Evolutionary conservation across 495 filamentous ascomycete genomes (phyloP), one percentile per base, ranked within the genome.

Genomic region (Xylaria castorea): DNA sequence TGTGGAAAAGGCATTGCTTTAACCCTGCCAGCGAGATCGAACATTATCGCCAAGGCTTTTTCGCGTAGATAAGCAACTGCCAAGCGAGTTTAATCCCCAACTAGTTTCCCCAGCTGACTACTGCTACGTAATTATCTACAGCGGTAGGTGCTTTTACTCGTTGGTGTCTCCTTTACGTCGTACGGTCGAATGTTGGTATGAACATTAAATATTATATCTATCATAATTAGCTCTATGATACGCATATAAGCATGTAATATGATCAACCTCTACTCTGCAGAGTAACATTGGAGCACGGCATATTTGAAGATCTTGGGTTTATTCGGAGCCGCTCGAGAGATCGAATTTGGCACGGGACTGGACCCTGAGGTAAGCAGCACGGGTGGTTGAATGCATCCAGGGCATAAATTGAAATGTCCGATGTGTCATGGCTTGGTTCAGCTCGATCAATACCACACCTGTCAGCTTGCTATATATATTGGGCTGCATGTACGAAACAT

Each of bases 381-480:
- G 11, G 51, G 14, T 27, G 27, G 55, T 60, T 18, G 55, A 36
- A 20, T 60, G 55, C 55, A 60, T 60, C 6, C 20, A 57, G 11
- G 53, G 53, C 53, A 57, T 61, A 38, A 61, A 61, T 34, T 61
- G 58, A 38, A 61, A 61, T 38, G 34, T 61, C 57, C 58, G 58
- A 61, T 61, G 34, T 61, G 58, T 38, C 58, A 38, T 61, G 32
- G 30, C 20, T 61, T 57, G 12, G 58, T 22, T 61, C 58, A 61
- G 58, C 58, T 61, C 58, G 18, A 61, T 61, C 38, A 22, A 32
- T 22, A 61, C 58, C 58, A 61, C 58, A 40, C 32, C 32, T 22
- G 58, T 61, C 58, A 61, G 58, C 58, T 61, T 38, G 58, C 58
- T 61, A 61, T 61, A 61, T 61, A 61, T 61, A 61, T 18, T 38